These are phyloP conservation scores for Calycina herbarum DNA, from an alignment of 2,329 filamentous ascomycete species.

Conservation along the genomic window DNA sequence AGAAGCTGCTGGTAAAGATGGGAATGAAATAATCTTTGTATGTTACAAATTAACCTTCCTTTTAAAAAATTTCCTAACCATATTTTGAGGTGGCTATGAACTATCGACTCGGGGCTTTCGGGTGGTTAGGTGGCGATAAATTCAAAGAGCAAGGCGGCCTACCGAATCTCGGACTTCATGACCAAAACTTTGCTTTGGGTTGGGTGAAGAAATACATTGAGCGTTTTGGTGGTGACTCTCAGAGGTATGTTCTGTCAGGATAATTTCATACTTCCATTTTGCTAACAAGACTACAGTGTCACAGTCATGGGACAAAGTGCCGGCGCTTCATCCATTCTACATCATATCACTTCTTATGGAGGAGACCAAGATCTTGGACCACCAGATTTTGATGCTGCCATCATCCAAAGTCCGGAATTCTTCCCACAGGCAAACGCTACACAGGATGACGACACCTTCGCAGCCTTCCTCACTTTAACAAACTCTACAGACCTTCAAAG, in stretches of 20 bases:
- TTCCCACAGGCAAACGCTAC: constrained; percentile 1
- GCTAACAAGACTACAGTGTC: neutral
- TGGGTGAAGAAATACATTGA: constrained; percentile 1
- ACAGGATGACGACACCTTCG: neutral
- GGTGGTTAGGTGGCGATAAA: neutral
- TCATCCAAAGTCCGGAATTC: neutral
- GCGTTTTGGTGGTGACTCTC: neutral
- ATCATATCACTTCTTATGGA: neutral
- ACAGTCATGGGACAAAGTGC: neutral
- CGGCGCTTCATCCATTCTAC: neutral
- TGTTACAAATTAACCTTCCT: neutral
- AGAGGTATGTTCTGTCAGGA: neutral
- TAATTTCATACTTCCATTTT: neutral
- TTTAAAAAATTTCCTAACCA: neutral
- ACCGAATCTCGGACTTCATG: neutral
- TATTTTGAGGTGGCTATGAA: neutral
- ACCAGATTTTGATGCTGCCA: neutral
- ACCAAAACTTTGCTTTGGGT: neutral
- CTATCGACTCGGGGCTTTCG: neutral
- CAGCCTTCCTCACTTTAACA: neutral
- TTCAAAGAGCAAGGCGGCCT: neutral
- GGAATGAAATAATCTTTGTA: neutral
- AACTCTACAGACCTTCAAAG: constrained; percentile 1
- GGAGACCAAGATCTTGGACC: neutral
- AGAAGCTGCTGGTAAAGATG: neutral